Evolutionary conservation across 495 filamentous ascomycete genomes (phyloP), one percentile per base, ranked within the genome.

Genomic region (Lasiosphaeria ovina): DNA sequence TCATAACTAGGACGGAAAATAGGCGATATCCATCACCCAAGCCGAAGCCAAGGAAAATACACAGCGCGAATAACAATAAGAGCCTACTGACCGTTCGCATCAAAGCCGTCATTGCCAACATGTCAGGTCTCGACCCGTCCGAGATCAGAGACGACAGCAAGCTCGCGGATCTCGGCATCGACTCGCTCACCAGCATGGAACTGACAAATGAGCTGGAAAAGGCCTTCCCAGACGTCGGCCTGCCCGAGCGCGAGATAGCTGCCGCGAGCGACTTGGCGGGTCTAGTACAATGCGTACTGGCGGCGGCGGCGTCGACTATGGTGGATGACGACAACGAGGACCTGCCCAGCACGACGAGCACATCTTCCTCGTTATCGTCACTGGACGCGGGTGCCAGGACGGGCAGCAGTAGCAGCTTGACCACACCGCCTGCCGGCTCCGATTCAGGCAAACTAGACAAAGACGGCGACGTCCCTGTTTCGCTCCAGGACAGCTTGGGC

Each of bases 181-280:
- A 85, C 56, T 85, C 81, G 0, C 70, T 85, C 0, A 74, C 81
- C 66, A 78, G 76, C 0, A 81, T 82, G 81, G 83, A 85, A 65
- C 60, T 85, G 8, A 42, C 14, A 1, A 8, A 42, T 14, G 38
- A 42, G 38, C 38, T 42, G 7, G 38, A 42, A 42, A 42, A 8
- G 38, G 38, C 38, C 38, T 42, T 42, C 38, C 38, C 24, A 24
- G 24, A 14, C 38, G 38, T 42, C 38, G 14, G 38, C 38, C 38
- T 42, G 38, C 8, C 38, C 58, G 77, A 74, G 1, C 71, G 71
- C 0, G 81, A 85, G 54, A 57, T 85, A 6, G 79, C 85, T 35
- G 55, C 47, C 0, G 61, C 52, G 0, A 80, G 84, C 62, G 72
- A 81, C 38, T 9, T 42, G 16, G 70, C 69, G 53, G 72, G 70